A percentile compares a stretch with the other conserved stretches of the same genome.
phyloP scores from a whole-genome alignment of 495 filamentous ascomycete species.

The Penicillium simplicissimum region DNA sequence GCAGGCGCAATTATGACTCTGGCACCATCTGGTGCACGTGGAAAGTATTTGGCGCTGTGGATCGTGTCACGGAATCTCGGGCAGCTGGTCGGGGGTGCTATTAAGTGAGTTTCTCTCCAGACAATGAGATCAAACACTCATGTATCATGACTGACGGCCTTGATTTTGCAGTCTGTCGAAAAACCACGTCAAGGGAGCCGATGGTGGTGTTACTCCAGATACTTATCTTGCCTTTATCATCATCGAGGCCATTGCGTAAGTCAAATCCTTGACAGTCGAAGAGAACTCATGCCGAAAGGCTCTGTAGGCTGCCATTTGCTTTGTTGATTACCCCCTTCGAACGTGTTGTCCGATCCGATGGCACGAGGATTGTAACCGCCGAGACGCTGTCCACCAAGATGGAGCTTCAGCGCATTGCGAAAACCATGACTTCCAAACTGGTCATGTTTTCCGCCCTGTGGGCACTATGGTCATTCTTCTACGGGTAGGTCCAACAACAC shows the following conservation, averaged over 20 bases:
- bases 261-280: not conserved
- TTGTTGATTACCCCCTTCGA: slow-evolving; percentile 31
- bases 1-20: slow-evolving; percentile 35
- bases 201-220: slow-evolving; percentile 29
- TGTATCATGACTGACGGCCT: not conserved
- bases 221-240: slow-evolving; percentile 34
- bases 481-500: slow-evolving; percentile 16
- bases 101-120: slow-evolving; percentile 24
- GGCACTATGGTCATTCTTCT: slow-evolving; percentile 38
- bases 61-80: slow-evolving; percentile 35
- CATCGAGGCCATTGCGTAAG: slow-evolving; percentile 36
- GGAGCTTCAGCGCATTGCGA: slow-evolving; percentile 29
- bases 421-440: slow-evolving; percentile 32
- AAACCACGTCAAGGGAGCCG: slow-evolving; percentile 25
- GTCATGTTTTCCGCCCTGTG: slow-evolving; percentile 29
- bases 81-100: slow-evolving; percentile 34
- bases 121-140: not conserved
- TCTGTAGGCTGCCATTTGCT: slow-evolving; percentile 29
- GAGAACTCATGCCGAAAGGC: not conserved
- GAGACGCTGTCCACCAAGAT: slow-evolving; percentile 31
- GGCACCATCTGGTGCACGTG: slow-evolving; percentile 32
- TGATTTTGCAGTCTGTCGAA: slow-evolving; percentile 25
- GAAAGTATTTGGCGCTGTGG: slow-evolving; percentile 36
- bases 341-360: slow-evolving; percentile 31
- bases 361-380: slow-evolving; percentile 28